Conservation (phyloP, 139 green algal species). For the Micractinium conductrix region DNA sequence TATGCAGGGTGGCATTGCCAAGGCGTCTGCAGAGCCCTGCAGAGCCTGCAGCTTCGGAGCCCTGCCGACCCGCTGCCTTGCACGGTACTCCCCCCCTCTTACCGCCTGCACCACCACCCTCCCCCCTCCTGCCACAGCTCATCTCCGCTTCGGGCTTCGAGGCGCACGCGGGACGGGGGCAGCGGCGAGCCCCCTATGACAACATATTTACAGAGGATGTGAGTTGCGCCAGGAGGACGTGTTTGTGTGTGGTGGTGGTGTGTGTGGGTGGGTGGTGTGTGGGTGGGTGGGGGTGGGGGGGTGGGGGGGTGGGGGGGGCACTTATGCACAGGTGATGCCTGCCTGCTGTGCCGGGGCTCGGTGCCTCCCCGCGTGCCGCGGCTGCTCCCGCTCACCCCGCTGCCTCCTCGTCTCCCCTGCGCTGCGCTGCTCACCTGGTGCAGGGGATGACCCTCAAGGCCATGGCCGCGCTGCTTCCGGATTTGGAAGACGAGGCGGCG, state of each 20-base stretch:
- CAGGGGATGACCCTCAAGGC: conserved; percentile 63
- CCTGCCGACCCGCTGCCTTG: too few species aligned
- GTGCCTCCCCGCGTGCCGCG: too few species aligned
- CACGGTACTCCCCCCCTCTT: not conserved
- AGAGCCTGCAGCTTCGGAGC: too few species aligned
- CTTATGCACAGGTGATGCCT: too few species aligned
- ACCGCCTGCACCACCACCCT: not conserved
- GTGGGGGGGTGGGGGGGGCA: too few species aligned
- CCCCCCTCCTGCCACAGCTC: conserved; percentile 6
- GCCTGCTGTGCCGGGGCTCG: too few species aligned
- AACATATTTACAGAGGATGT: conserved; percentile 70
- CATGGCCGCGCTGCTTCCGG: conserved; percentile 48
- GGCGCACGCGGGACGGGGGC: conserved; percentile 72
- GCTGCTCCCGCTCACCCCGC: too few species aligned
- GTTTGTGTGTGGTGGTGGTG: not conserved
- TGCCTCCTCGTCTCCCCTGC: too few species aligned
- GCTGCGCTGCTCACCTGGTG: not conserved
- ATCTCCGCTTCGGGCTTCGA: conserved; percentile 87
- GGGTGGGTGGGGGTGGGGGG: too few species aligned
- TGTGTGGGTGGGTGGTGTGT: not conserved
- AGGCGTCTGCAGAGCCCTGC: not conserved
- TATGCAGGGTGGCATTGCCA: not conserved
- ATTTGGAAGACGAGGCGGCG: conserved; percentile 21
- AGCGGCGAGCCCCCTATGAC: conserved; percentile 81
- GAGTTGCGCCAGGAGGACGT: not conserved